Percentiles rank a stretch among this genome's conserved stretches.
These are phyloP conservation scores for Maudiozyma pseudohumilis DNA, from an alignment of 805 yeast genomes.

Conservation along the genomic window DNA sequence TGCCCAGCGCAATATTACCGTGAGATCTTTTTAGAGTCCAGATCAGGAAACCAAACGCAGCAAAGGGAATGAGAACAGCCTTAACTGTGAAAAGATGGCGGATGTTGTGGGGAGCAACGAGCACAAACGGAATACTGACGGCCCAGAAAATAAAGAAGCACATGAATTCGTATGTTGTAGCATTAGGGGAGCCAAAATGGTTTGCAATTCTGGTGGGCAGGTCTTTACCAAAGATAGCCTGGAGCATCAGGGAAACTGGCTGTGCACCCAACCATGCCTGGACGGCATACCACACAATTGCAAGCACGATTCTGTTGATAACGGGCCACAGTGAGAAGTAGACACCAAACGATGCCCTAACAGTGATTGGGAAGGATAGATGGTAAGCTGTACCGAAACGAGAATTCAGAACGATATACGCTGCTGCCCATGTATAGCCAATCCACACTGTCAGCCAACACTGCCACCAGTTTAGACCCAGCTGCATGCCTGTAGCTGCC, in stretches of 20 bases:
- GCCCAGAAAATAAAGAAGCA: slow-evolving; percentile 73
- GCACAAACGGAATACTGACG: slow-evolving; percentile 62
- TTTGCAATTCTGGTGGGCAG: slow-evolving; percentile 51
- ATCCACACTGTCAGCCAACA: slow-evolving; percentile 80
- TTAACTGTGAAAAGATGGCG: slow-evolving; percentile 75
- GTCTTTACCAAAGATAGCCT: slow-evolving; percentile 59
- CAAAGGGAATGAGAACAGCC: slow-evolving; percentile 64
- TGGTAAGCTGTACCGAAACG: slow-evolving; percentile 72
- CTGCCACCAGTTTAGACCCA: slow-evolving; percentile 80
- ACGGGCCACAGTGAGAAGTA: slow-evolving; percentile 82
- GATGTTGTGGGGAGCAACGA: slow-evolving; percentile 68
- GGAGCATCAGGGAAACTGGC: slow-evolving; percentile 65
- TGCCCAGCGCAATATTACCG: slow-evolving; percentile 32
- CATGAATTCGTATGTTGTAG: slow-evolving; percentile 59
- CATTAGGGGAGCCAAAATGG: slow-evolving; percentile 43
- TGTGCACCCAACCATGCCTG: slow-evolving; percentile 77
- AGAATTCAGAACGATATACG: slow-evolving; percentile 54
- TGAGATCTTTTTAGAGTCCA: slow-evolving; percentile 75
- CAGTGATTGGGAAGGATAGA: slow-evolving; percentile 69
- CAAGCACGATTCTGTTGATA: slow-evolving; percentile 74
- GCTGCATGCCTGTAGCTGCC: slow-evolving; percentile 69
- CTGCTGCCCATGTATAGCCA: slow-evolving; percentile 63
- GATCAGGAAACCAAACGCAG: slow-evolving; percentile 66
- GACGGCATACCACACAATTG: slow-evolving; percentile 76
- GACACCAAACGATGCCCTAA: slow-evolving; percentile 72